Evolutionary conservation across 208 protist species (phyloP), one percentile per base, ranked within the genome.

Genomic region (Kentomonas sorsogonicus): DNA sequence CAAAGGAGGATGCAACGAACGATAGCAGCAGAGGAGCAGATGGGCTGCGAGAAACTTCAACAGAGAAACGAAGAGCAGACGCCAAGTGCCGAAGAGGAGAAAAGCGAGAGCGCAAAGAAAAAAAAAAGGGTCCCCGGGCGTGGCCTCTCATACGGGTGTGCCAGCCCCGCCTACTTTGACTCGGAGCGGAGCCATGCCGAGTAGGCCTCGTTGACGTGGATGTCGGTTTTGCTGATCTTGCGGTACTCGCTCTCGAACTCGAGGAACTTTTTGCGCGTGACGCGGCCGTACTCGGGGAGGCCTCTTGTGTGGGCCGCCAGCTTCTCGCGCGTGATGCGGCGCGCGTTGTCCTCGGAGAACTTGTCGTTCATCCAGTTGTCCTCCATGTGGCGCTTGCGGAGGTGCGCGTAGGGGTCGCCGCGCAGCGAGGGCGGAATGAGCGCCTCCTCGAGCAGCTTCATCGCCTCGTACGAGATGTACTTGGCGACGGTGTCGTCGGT

Each of bases 301-400:
- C 83, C 81, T 56, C 79, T 82, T 22, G 84, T 94, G 10, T 92
- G 76, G 27, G 80, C 76, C 9, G 78, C 84, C n/a, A 94, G 59
- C n/a, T 75, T 58, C 22, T 84, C 75, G 1, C 84, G 78, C 23
- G 65, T 88, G 22, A 94, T 68, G 58, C 86, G 86, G 66, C 70
- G 77, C 39, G 82, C 82, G 3, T 75, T 65, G 52, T 91, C 77
- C 58, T 94, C 88, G 0, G 81, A 90, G 55, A 89, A 94, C 57
- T 74, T 76, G 55, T 94, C 83, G 59, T 94, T 89, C 80, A 94
- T 89, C 82, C 84, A 94, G 64, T 86, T 92, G 63, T 92, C 84
- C 56, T 94, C 83, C 79, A 92, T 89, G 59, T 94, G 88, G 11
- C 84, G 81, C 67, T 91, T 94, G 48, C 88, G 74, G 39, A 94